A percentile compares a stretch with the other conserved stretches of the same genome.
Conservation (phyloP, 2,329 filamentous ascomycete genomes). For the Aspergillus novofumigatus region DNA sequence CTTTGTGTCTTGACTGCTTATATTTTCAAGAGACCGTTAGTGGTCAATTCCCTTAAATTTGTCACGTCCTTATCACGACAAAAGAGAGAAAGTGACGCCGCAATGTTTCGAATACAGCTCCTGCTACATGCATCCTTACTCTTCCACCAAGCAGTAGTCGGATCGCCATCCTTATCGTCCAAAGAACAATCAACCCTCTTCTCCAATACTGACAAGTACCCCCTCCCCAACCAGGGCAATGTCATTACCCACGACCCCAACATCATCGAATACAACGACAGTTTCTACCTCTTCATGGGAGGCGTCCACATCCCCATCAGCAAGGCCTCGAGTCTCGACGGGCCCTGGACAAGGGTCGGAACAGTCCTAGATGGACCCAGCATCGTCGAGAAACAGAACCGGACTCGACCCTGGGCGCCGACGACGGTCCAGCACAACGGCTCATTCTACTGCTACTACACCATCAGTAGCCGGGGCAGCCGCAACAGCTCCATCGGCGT, state of each 20-base stretch:
- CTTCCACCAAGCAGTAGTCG: not conserved
- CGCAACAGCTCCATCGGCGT: slow-evolving; percentile 36
- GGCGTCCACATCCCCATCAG: slow-evolving; percentile 24
- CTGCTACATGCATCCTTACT: not conserved
- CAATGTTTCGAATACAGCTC: not conserved
- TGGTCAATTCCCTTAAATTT: not conserved
- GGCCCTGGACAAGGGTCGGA: slow-evolving; percentile 32
- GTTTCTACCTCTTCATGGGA: slow-evolving; percentile 34
- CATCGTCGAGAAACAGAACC: slow-evolving; percentile 27
- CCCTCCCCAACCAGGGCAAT: slow-evolving; percentile 26
- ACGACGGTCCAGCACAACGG: slow-evolving; percentile 26
- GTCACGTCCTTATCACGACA: not conserved
- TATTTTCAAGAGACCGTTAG: not conserved
- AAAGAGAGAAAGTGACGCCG: no score
- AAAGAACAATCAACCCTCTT: slow-evolving; percentile 13
- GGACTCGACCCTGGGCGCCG: slow-evolving; percentile 33
- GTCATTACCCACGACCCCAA: slow-evolving; percentile 33
- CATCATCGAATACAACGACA: slow-evolving; percentile 24
- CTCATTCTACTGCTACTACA: slow-evolving; percentile 37
- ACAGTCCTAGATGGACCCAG: slow-evolving; percentile 28
- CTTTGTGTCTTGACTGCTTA: not conserved
- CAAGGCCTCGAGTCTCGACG: slow-evolving; percentile 23
- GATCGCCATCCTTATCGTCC: not conserved
- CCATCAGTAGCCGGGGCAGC: slow-evolving; percentile 24
- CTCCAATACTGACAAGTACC: slow-evolving; percentile 22